Percentiles rank a stretch among this genome's conserved stretches.
These are phyloP conservation scores for Phaeosphaeriaceae sp. DNA, from an alignment of 2,329 filamentous ascomycete genomes.

Conservation along the genomic window DNA sequence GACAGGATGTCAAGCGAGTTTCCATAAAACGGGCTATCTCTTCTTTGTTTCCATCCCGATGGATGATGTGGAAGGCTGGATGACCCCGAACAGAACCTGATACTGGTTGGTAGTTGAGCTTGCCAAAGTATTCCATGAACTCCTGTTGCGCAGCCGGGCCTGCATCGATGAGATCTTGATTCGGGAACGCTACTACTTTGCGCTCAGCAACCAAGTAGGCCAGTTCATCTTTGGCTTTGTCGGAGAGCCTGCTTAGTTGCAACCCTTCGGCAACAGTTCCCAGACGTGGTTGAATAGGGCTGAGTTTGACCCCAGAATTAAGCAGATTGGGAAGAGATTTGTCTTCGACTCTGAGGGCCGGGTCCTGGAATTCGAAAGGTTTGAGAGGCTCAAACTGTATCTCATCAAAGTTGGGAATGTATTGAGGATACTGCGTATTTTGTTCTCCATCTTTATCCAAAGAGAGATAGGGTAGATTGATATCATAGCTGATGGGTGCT, in stretches of 20 bases:
- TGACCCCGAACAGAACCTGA: background rate
- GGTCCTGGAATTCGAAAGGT: background rate
- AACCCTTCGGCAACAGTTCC: background rate
- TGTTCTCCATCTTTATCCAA: background rate
- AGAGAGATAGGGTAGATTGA: background rate
- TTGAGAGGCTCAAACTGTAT: conserved; percentile 1
- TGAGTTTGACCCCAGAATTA: background rate
- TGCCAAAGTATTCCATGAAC: conserved; percentile 1
- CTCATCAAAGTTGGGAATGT: background rate
- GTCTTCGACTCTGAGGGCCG: background rate
- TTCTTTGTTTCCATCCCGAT: background rate
- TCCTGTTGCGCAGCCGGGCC: background rate
- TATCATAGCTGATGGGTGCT: background rate
- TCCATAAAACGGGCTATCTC: background rate
- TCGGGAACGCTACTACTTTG: background rate
- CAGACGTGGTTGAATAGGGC: background rate
- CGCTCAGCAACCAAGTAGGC: background rate
- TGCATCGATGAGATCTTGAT: background rate
- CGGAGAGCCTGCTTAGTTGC: background rate
- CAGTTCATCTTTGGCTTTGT: background rate
- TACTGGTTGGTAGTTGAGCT: conserved; percentile 1
- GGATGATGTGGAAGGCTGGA: background rate
- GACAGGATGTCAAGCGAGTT: background rate
- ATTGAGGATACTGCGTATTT: background rate
- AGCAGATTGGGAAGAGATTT: background rate